These are phyloP conservation scores for Guadua angustifolia DNA, from an alignment of 176 grass and related monocot genomes.

Conservation along the genomic window DNA sequence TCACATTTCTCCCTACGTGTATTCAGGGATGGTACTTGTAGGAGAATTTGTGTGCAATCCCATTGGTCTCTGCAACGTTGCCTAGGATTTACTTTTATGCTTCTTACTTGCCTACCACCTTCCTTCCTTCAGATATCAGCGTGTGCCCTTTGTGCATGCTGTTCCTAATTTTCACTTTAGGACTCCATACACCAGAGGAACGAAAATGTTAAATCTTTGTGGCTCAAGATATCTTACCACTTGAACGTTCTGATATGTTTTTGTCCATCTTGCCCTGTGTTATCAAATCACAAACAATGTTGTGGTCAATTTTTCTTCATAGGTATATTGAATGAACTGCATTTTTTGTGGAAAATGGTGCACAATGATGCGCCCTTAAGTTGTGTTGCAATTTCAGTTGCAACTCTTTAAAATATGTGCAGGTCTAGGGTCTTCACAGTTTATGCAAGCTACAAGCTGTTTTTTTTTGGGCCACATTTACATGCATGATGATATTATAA, in stretches of 20 bases:
- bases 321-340: not conserved
- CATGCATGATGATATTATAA: not conserved
- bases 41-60: not conserved
- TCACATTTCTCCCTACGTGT: not conserved
- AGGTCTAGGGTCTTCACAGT: not conserved
- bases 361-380: not conserved
- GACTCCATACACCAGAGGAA: not conserved
- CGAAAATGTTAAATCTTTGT: not conserved
- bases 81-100: not conserved
- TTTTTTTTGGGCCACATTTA: not conserved
- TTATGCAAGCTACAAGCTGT: not conserved
- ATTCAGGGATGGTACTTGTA: not conserved
- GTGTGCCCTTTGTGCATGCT: not conserved
- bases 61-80: not conserved
- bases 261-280: not conserved
- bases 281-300: not conserved
- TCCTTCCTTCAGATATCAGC: not conserved
- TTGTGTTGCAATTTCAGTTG: slow-evolving; percentile 11
- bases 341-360: not conserved
- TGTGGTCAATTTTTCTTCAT: not conserved
- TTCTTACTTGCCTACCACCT: slow-evolving; percentile 2
- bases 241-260: not conserved
- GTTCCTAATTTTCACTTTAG: not conserved
- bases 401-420: not conserved
- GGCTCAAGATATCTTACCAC: not conserved